phyloP scores from a whole-genome alignment of 441 rosid genomes.

The Pelargonium citronellum region DNA sequence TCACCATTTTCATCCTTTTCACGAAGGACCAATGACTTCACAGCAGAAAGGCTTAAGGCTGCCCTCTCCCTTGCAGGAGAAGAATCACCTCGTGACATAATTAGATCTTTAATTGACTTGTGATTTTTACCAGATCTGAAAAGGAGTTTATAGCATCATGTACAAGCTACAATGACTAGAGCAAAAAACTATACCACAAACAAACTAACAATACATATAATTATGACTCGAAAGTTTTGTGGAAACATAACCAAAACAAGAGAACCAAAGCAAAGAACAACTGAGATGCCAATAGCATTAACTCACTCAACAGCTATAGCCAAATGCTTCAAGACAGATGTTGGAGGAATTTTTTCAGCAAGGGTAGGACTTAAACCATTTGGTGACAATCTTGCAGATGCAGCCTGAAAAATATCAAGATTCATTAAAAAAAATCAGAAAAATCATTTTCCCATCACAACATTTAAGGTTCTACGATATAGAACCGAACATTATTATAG shows the following conservation, averaged over 20 bases:
- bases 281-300: constrained; percentile 9
- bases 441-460: neutral
- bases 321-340: constrained; percentile 70
- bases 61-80: constrained; percentile 82
- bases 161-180: neutral
- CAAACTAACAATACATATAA: neutral
- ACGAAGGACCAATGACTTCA: constrained; percentile 83
- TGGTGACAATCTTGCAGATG: constrained; percentile 4
- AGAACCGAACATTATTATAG: neutral
- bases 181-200: neutral
- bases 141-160: constrained; percentile 13
- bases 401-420: neutral
- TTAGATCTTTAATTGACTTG: constrained; percentile 72
- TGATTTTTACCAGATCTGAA: constrained; percentile 65
- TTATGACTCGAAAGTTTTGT: neutral
- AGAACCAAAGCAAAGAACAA: constrained; percentile 5
- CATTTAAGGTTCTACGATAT: no score
- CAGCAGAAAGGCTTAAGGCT: constrained; percentile 76
- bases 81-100: constrained; percentile 60
- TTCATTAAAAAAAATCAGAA: no score
- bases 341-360: constrained; percentile 56
- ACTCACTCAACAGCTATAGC: constrained; percentile 83
- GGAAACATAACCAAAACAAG: neutral
- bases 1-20: constrained; percentile 84
- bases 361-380: constrained; percentile 52